Base-by-base conservation (phyloP, 2,329 filamentous ascomycete genomes). In the Pyrenochaeta sp. region DNA sequence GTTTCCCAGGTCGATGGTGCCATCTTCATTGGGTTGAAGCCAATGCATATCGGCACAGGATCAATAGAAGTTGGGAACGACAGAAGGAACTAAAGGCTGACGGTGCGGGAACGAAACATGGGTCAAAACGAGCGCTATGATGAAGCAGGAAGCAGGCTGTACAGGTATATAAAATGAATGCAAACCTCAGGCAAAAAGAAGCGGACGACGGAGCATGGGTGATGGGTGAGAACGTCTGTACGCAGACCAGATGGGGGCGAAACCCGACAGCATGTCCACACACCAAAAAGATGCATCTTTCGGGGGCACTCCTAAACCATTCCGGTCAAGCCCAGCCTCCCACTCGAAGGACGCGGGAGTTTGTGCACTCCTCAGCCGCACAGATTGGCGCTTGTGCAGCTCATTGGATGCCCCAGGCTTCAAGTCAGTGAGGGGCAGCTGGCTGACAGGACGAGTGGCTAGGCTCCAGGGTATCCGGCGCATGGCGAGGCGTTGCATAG, bases 41-140 rank as follows among this genome's bases (percentile, higher is more conserved):
- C 78, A 80, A 60, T 76, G 74, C 72, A 75, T 74, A 24, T 53
- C 58, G 54, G 28, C 13, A n/a, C 56, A 49, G 32, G 36, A 25
- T 24, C 40, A 40, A 34, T 37, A 19, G 46, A 9, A 48, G 44
- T 27, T 34, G 54, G 46, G 52, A 55, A 50, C n/a, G 48, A 62
- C 50, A 64, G 58, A 30, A 57, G 39, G n/a, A 32, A 48, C 34
- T 39, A 36, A 49, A 50, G 30, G 52, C 36, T 59, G 50, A 49
- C 32, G 49, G 52, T 57, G 57, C 58, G 62, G 57, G 52, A 54
- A 43, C 39, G 40, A 62, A 61, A 65, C 71, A 73, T 72, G 67
- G 66, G 58, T 64, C 34, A 40, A 39, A 44, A 28, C 13, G 22
- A 32, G 54, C 47, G 53, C 52, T 64, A 56, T 24, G 54, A 52